Evolutionary conservation across 371 early-diverging fungal genomes (phyloP), one percentile per base, ranked within the genome.

Genomic region (Mortierella sp.): DNA sequence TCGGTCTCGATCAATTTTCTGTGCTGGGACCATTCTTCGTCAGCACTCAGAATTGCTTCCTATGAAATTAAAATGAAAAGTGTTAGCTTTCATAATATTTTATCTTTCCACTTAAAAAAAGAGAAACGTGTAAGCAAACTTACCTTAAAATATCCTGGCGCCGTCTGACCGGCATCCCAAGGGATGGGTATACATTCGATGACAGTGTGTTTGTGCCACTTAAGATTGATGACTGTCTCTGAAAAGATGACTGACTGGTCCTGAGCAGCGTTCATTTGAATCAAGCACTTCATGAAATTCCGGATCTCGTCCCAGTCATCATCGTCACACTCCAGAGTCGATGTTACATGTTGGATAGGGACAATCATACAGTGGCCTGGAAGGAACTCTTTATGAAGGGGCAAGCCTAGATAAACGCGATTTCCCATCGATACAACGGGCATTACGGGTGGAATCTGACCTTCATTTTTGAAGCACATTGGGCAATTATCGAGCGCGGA

Each of bases 121-220:
- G 17, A 55, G 31, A 2, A 15, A 31, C 29, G 8, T 17, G 3
- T 26, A 29, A 51, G 55, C 31, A 57, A 8, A 37, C 61, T 68
- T 61, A 45, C 91, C 87, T 90, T 91, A 74, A 95, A 97, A 74
- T 93, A 97, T 9, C 91, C 96, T 0, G 96, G 93, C 0, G 94
- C 93, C 40, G 95, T 93, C 53, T 92, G 93, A 57, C 88, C 88
- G 1, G 86, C 75, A 7, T 91, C 90, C 83, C 88, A 85, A 0
- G 97, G 96, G n/a, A 98, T 82, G 19, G 98, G 98, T 23, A 96
- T 90, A 73, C 93, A 95, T 75, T 97, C 98, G 51, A 98, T 95
- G 7, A 89, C 89, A 17, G 95, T 93, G 75, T 98, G 98, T 43
- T 89, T 89, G 9, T 94, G 91, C 71, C 89, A 88, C 31, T 88